Evolutionary conservation across 495 filamentous ascomycete species (phyloP), one percentile per base, ranked within the genome.

Genomic region (Chlorociboria aeruginascens): DNA sequence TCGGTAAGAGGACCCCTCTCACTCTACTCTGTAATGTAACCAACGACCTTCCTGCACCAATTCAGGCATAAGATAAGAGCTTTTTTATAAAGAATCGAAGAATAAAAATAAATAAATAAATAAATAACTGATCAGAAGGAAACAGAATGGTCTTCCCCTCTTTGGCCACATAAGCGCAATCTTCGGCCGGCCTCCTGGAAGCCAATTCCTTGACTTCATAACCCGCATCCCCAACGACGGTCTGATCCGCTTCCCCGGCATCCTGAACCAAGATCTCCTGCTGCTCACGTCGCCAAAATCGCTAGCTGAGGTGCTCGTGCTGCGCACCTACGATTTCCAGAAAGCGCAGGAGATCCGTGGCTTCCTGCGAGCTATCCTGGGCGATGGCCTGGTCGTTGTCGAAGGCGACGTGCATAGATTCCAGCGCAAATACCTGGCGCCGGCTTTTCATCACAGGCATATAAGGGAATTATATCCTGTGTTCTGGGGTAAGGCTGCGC

Each of bases 401-500:
- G 89, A 96, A 61, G 87, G 88, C 13, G 82, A 89, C 8, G 84
- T 85, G 48, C 88, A 95, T 58, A 87, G 82, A 68, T 70, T 73
- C 45, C 87, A 94, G 70, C 71, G 89, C 8, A 86, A 80, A 54
- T 77, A 81, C 39, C 67, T 93, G 1, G 74, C 83, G 66, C 89
- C 88, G 2, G 89, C 86, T 0, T 97, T 96, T 57, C 66, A 77
- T 8, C 93, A 83, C 57, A 74, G 85, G 8, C 89, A 94, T 54
- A 70, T 95, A 61, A 90, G 89, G 58, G 79, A 92, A 36, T 70
- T 95, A 0, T 89, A 92, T 45, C 80, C 89, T 0, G 56, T 82
- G 1, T 95, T 96, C 65, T 95, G 86, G 86, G 33, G 51, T 31
- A 95, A 92, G 62, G 59, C 66, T 3, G 49, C 59, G 7, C 69